Evolutionary conservation across 768 basidiomycete species (phyloP).

Genomic region (Xanthoconium stramineum): DNA sequence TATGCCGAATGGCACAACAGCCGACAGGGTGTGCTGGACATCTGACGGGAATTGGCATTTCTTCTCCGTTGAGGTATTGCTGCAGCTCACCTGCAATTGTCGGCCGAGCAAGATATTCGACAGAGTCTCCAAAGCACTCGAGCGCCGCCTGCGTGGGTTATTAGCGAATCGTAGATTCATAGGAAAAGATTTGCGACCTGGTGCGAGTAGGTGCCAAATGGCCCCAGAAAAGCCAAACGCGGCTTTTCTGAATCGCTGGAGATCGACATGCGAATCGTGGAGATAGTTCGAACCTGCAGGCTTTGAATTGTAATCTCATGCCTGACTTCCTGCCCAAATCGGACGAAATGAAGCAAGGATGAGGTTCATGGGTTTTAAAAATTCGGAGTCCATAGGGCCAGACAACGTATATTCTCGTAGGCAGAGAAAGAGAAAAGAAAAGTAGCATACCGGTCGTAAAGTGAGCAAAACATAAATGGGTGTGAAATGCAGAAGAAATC

Average conservation of each 20-base stretch:
- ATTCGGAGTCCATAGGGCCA: conserved; percentile 22
- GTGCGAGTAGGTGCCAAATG: conserved; percentile 70
- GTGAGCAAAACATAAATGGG: conserved; percentile 69
- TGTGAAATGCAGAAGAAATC: conserved; percentile 45
- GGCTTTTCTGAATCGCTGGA: conserved; percentile 15
- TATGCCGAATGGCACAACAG: conserved; percentile 48
- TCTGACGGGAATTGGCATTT: conserved; percentile 38
- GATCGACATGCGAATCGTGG: conserved; percentile 7
- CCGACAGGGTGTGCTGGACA: conserved; percentile 52
- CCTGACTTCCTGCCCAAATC: conserved; percentile 34
- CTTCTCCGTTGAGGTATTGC: background rate
- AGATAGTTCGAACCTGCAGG: conserved; percentile 2
- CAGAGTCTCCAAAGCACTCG: conserved; percentile 43
- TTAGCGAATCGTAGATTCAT: conserved; percentile 21
- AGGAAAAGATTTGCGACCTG: conserved; percentile 37
- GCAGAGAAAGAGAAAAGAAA: conserved; percentile 24
- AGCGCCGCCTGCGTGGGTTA: conserved; percentile 40
- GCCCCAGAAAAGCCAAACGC: conserved; percentile 57
- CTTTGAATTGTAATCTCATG: too few relatives aligned
- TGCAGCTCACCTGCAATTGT: conserved; percentile 41
- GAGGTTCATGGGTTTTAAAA: background rate
- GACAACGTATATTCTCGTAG: conserved; percentile 38
- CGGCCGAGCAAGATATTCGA: conserved; percentile 39
- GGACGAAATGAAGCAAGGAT: conserved; percentile 40
- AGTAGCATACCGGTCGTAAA: conserved; percentile 59